Evolutionary conservation across 495 filamentous ascomycete species (phyloP), one percentile per base, ranked within the genome.

Genomic region (Xeromyces bisporus): DNA sequence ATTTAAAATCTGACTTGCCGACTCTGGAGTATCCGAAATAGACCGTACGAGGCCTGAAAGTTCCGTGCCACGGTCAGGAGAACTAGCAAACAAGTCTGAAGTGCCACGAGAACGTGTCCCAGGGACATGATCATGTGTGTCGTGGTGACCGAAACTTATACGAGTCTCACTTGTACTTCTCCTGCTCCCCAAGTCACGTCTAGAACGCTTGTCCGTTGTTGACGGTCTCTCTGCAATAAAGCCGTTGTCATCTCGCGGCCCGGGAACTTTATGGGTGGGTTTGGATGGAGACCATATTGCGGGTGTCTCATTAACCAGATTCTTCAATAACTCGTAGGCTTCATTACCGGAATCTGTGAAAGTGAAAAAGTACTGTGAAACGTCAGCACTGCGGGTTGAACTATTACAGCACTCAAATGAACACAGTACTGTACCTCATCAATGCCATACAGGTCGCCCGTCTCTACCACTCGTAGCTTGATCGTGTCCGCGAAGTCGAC

Each of bases 401-500:
- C n/a, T n/a, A n/a, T n/a, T n/a, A n/a, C n/a, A n/a, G n/a, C n/a
- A n/a, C n/a, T n/a, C n/a, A n/a, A n/a, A n/a, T n/a, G n/a, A n/a
- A n/a, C n/a, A n/a, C n/a, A n/a, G n/a, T n/a, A n/a, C n/a, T n/a
- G n/a, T 63, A 89, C 85, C 64, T 97, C 89, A 42, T 97, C 89
- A 34, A 96, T 82, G 2, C 83, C 84, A 56, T 76, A 93, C 6
- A 84, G 89, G 45, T 94, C 89, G 33, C 83, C 77, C 38, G 80
- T 86, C 40, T 94, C 85, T 29, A 93, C 71, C 13, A 93, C 83
- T 12, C 84, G 68, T 28, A 97, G 75, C 53, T 91, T 96, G 54
- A 93, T 76, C 0, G 89, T 97, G 33, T 94, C 82, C 13, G 85
- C 83, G 54, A 89, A 82, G 31, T 92, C 85, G 23, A 89, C 68